phyloP scores from a whole-genome alignment of 257 asterid species.

The Linderniella brevidens region DNA sequence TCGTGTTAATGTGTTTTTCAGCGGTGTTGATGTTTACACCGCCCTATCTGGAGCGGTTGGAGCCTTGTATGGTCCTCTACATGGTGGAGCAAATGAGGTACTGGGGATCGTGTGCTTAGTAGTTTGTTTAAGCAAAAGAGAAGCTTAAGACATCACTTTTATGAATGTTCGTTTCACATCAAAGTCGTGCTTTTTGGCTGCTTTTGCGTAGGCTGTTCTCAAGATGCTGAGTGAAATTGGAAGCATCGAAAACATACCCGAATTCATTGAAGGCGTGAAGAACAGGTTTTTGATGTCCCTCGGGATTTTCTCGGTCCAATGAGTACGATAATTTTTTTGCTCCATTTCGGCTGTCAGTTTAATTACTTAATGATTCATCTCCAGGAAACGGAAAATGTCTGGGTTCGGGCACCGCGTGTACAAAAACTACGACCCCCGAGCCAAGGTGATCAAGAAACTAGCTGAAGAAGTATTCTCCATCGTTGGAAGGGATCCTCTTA shows the following conservation, averaged over 20 bases:
- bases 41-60: slow-evolving; percentile 99
- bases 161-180: too few relatives aligned
- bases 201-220: slow-evolving; percentile 65
- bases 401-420: slow-evolving; percentile 99
- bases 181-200: too few relatives aligned
- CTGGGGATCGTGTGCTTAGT: not conserved
- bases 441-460: slow-evolving; percentile 82
- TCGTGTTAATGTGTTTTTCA: slow-evolving; percentile 23
- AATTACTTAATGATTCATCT: slow-evolving; percentile 4
- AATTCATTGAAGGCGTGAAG: slow-evolving; percentile 90
- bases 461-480: slow-evolving; percentile 95
- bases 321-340: too few relatives aligned
- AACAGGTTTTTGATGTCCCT: slow-evolving; percentile 31
- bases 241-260: slow-evolving; percentile 70
- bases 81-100: slow-evolving; percentile 99
- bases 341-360: not conserved
- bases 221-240: slow-evolving; percentile 97
- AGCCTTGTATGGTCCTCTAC: slow-evolving; percentile 97
- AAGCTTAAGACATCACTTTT: too few relatives aligned
- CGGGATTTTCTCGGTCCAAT: too few relatives aligned
- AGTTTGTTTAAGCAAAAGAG: too few relatives aligned
- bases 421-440: slow-evolving; percentile 94
- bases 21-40: slow-evolving; percentile 98
- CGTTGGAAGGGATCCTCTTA: slow-evolving; percentile 96
- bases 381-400: slow-evolving; percentile 94